Percentiles rank a stretch among this genome's conserved stretches.
These are phyloP conservation scores for Lavandula angustifolia DNA, from an alignment of 257 asterid species.

Conservation along the genomic window DNA sequence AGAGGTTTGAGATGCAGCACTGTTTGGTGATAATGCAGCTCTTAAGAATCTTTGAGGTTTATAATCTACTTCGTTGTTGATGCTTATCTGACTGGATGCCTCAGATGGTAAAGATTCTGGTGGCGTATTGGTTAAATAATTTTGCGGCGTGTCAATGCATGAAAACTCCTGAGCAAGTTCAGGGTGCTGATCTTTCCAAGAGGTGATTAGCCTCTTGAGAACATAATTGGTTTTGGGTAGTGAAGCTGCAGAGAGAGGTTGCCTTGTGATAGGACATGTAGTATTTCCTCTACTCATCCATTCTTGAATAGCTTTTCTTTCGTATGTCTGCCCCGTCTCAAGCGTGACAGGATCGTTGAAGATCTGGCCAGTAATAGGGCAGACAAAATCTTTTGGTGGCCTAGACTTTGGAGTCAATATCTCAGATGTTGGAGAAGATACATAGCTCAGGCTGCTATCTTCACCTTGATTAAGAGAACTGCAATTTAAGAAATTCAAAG, in stretches of 20 bases:
- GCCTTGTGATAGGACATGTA: constrained; percentile 82
- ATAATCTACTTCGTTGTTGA: constrained; percentile 34
- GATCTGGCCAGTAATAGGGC: constrained; percentile 82
- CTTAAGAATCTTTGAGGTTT: constrained; percentile 58
- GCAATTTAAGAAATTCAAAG: constrained; percentile 26
- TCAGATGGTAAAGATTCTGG: constrained; percentile 37
- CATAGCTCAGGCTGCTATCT: constrained; percentile 54
- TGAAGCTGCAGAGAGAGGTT: constrained; percentile 66
- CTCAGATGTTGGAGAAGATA: constrained; percentile 61
- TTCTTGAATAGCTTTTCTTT: constrained; percentile 84
- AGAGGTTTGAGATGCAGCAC: constrained; percentile 67
- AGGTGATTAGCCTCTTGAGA: constrained; percentile 69
- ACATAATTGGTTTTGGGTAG: constrained; percentile 85
- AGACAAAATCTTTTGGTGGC: constrained; percentile 88
- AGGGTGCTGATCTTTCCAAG: constrained; percentile 88
- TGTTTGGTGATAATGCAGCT: constrained; percentile 59
- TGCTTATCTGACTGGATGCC: constrained; percentile 30
- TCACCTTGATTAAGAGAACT: constrained; percentile 51
- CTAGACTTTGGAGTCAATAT: constrained; percentile 64
- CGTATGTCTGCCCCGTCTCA: constrained; percentile 89
- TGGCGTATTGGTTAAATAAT: constrained; percentile 33
- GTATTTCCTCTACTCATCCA: constrained; percentile 87
- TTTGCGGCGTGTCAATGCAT: constrained; percentile 52
- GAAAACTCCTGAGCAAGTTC: constrained; percentile 71
- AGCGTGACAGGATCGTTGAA: constrained; percentile 83